Evolutionary conservation across 169 alveolate genomes (phyloP).

Genomic region (Cystoisospora suis): DNA sequence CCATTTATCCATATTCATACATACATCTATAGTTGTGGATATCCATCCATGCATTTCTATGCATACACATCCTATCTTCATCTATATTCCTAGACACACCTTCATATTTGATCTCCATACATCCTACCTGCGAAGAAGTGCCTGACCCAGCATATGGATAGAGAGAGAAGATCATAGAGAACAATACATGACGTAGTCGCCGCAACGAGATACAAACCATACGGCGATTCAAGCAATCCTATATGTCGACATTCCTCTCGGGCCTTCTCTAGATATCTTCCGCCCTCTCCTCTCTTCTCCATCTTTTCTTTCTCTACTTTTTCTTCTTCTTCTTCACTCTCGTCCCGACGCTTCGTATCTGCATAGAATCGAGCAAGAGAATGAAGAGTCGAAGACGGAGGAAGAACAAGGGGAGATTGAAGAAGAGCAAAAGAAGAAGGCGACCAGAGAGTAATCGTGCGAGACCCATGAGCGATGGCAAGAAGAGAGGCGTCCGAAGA

Average conservation of each 20-base stretch:
- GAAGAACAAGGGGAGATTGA: background rate
- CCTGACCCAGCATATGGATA: conserved; percentile 3
- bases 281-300: background rate
- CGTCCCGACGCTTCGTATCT: too few species aligned
- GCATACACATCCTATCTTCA: background rate
- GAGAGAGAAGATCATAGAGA: conserved; percentile 31
- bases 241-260: conserved; percentile 35
- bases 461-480: conserved; percentile 28
- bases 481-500: conserved; percentile 40
- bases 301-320: too few species aligned
- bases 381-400: background rate
- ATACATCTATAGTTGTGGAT: too few species aligned
- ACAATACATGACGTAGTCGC: background rate
- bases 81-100: background rate
- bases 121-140: background rate
- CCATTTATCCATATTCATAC: background rate
- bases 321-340: too few species aligned
- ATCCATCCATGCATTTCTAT: background rate
- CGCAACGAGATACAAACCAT: conserved; percentile 28
- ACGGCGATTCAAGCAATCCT: background rate
- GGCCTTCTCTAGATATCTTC: background rate
- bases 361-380: background rate
- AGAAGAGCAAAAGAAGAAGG: background rate
- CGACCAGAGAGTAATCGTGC: conserved; percentile 23
- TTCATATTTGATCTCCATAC: background rate